Conservation (phyloP, 495 filamentous ascomycete genomes). For the Daldinia grandis region DNA sequence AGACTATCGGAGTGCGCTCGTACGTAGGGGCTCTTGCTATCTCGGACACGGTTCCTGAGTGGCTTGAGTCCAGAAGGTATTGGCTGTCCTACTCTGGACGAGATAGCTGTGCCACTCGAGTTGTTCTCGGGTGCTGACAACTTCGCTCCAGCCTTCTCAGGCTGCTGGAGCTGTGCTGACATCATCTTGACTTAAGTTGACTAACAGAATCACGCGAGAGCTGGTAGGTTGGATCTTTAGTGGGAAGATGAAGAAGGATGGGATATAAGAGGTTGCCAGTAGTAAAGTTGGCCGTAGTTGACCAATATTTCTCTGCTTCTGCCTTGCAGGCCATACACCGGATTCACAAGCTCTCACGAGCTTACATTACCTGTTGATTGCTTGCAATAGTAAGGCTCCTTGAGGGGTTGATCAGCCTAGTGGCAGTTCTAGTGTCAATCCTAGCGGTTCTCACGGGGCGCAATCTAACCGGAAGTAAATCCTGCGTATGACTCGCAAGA, state of each 20-base stretch:
- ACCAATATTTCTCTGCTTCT: conserved; percentile 17
- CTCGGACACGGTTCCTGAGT: conserved; percentile 73
- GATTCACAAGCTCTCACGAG: conserved; percentile 20
- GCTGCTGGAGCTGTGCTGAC: conserved; percentile 48
- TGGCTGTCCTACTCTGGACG: not conserved
- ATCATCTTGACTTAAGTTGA: conserved; percentile 41
- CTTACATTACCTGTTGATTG: conserved; percentile 10
- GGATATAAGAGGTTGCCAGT: not conserved
- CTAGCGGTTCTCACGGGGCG: not conserved
- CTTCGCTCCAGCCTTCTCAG: conserved; percentile 27
- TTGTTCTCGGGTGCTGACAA: conserved; percentile 3
- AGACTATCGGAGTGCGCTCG: conserved; percentile 82
- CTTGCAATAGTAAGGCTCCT: conserved; percentile 3
- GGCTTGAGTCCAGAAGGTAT: conserved; percentile 17
- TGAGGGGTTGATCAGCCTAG: not conserved
- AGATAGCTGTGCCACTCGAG: conserved; percentile 4
- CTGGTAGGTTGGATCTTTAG: not conserved
- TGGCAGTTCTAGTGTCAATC: not conserved
- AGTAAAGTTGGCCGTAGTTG: not conserved
- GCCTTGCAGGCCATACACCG: conserved; percentile 22
- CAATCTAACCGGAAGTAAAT: conserved; percentile 1
- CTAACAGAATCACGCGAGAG: conserved; percentile 8
- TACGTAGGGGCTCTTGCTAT: conserved; percentile 86
- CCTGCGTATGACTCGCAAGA: not conserved
- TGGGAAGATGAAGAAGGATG: not conserved